Base-by-base conservation (phyloP, 2,329 filamentous ascomycete genomes). In the Arthrobotrys sphaeroides region DNA sequence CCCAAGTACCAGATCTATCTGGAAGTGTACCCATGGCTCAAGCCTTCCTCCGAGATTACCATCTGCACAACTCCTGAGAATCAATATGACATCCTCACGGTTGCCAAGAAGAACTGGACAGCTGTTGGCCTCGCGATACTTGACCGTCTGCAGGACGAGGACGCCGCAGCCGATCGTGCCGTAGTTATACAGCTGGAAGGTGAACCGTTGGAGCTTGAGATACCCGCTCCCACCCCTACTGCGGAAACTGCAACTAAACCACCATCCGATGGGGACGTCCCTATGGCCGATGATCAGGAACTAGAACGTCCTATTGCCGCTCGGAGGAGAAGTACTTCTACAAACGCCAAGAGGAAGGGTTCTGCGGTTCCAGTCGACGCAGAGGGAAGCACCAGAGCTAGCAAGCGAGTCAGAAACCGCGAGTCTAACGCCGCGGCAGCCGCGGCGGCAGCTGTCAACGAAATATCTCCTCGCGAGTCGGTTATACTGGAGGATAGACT, bases 331-430 rank as follows among this genome's bases (percentile, higher is more conserved):
- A 78, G 77, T 40, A 78, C 77, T 22, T 80, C 78, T 26, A 73
- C 78, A n/a, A 79, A 79, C 10, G 68, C 78, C 42, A 80, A 80
- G 53, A 74, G 79, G 38, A 80, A 80, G 45, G 77, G 77, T n/a
- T 78, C 79, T 9, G 78, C 78, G 1, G 75, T 79, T 12, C 78
- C 78, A 1, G 75, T 76, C 22, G 78, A 79, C 16, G 73, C 67
- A 59, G 78, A 80, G 28, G 79, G 74, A 22, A 77, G 78, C 28
- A 78, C 78, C 16, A 76, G 79, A 13, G 73, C 79, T 68, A 90
- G 88, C 81, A 91, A 91, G 79, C 84, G 89, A 57, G 88, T 88
- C 28, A 85, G 89, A 49, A 86, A 88, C 16, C 85, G 89, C 64
- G 88, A 90, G 45, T 86, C 85, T 2, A 84, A 86, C 9, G 81